phyloP scores from a whole-genome alignment of 257 asterid species.

The Gentiana straminea region DNA sequence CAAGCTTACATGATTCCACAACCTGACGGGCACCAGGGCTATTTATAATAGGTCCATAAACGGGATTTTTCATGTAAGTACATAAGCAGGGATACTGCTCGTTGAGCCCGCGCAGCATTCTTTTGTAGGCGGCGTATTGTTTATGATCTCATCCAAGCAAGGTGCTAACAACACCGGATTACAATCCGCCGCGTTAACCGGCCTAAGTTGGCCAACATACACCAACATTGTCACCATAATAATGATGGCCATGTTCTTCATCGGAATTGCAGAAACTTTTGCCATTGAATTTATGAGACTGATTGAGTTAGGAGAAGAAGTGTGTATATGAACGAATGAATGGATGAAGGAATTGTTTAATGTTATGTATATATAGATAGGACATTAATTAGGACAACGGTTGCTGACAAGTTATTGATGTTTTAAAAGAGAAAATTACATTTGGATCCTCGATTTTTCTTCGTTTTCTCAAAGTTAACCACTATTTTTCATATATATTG shows the following conservation, averaged over 20 bases:
- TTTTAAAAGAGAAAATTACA: too few relatives aligned
- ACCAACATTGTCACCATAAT: background rate
- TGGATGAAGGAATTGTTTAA: too few relatives aligned
- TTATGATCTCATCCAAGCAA: background rate
- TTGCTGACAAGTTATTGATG: too few relatives aligned
- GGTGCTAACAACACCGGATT: background rate
- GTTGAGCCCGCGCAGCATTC: background rate
- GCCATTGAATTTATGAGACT: background rate
- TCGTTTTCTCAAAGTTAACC: too few relatives aligned
- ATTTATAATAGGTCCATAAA: background rate
- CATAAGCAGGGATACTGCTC: background rate
- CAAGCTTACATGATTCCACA: too few relatives aligned
- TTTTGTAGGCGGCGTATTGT: background rate
- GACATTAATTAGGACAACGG: too few relatives aligned
- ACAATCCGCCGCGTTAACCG: background rate
- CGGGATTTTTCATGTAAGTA: background rate
- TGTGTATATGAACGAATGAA: too few relatives aligned
- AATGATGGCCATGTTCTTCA: background rate
- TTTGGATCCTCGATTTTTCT: too few relatives aligned
- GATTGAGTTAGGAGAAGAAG: background rate
- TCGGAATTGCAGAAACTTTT: background rate
- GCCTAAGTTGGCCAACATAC: background rate
- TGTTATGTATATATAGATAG: too few relatives aligned
- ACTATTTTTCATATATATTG: too few relatives aligned
- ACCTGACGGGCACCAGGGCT: too few relatives aligned